phyloP scores from a whole-genome alignment of 257 asterid genomes.

The Sherardia arvensis region DNA sequence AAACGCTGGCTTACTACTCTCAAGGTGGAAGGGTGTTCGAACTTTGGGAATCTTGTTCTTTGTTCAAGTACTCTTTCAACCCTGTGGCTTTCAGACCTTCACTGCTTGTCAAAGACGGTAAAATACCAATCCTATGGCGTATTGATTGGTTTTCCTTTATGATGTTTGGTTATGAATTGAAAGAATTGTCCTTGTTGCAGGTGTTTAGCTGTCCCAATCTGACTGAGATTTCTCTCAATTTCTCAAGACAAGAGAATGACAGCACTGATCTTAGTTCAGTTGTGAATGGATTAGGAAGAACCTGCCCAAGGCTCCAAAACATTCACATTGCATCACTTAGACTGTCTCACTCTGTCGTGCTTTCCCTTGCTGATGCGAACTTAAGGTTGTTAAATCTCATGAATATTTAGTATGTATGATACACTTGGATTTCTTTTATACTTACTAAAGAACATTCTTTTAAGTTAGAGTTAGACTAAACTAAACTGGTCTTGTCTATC shows the following conservation, averaged over 20 bases:
- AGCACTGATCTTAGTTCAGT: conserved; percentile 58
- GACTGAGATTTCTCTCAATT: conserved; percentile 74
- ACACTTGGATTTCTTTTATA: too few species aligned
- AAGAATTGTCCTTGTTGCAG: conserved; percentile 24
- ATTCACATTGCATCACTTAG: conserved; percentile 69
- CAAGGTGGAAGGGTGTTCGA: conserved; percentile 93
- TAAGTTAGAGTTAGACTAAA: too few species aligned
- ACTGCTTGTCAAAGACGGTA: conserved; percentile 78
- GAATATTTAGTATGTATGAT: not conserved
- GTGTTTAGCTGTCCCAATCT: conserved; percentile 75
- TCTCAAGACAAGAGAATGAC: conserved; percentile 74
- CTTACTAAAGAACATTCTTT: too few species aligned
- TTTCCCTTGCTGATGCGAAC: conserved; percentile 75
- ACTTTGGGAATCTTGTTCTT: conserved; percentile 60
- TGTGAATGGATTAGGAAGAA: conserved; percentile 67
- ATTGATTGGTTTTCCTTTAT: not conserved
- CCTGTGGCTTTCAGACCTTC: conserved; percentile 85
- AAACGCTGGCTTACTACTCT: conserved; percentile 70
- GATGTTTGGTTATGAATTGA: not conserved
- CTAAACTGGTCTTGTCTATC: conserved; percentile 4
- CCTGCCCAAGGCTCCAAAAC: conserved; percentile 76
- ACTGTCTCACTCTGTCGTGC: conserved; percentile 75
- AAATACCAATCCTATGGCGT: not conserved
- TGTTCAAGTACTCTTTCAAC: conserved; percentile 62
- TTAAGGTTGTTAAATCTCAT: conserved; percentile 42